phyloP scores from a whole-genome alignment of 257 asterid genomes.

The Capsicum pubescens region DNA sequence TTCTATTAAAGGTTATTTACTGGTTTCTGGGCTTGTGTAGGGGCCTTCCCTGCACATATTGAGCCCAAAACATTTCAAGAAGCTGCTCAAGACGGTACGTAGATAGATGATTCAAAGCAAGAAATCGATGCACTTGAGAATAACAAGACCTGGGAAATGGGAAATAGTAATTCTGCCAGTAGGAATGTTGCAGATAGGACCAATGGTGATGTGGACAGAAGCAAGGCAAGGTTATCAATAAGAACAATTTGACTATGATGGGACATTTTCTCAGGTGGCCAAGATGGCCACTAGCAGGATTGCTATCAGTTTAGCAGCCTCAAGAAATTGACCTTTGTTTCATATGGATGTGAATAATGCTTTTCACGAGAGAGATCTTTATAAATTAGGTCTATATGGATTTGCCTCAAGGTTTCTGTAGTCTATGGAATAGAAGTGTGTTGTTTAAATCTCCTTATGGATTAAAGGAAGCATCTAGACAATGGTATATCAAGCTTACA shows the following conservation, averaged over 20 bases:
- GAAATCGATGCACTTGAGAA: not conserved
- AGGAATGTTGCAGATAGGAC: not conserved
- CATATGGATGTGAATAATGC: not conserved
- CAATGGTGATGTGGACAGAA: not conserved
- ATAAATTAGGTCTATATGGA: not conserved
- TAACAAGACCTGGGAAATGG: not conserved
- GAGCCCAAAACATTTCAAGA: not conserved
- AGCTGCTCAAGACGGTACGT: not conserved
- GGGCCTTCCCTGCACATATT: constrained; percentile 1
- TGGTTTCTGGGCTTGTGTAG: not conserved
- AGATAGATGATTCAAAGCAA: not conserved
- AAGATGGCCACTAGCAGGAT: not conserved
- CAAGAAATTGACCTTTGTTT: constrained; percentile 8
- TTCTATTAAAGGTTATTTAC: not conserved
- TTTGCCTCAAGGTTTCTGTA: not conserved
- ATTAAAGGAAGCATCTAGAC: not conserved
- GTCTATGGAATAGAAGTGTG: not conserved
- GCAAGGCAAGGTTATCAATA: not conserved
- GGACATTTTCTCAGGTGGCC: not conserved
- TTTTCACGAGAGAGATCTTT: not conserved
- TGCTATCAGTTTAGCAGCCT: not conserved
- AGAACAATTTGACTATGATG: not conserved
- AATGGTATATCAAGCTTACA: not conserved
- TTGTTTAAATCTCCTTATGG: not conserved
- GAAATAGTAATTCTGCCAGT: not conserved